phyloP scores from a whole-genome alignment of 2,329 filamentous ascomycete genomes.

The Piedraia hortae region DNA sequence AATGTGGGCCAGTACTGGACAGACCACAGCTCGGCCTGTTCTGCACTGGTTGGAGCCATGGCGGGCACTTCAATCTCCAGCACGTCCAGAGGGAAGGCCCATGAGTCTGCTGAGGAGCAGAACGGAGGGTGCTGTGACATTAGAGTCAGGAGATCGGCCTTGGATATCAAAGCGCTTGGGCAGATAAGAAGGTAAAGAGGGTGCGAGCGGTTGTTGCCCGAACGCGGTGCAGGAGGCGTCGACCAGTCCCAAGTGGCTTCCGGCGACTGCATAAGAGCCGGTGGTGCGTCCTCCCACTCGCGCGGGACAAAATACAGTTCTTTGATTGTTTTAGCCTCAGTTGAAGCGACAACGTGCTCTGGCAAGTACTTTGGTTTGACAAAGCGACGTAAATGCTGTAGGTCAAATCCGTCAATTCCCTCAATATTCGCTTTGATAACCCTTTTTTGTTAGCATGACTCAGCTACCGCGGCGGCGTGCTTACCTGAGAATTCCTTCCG shows the following conservation, averaged over 20 bases:
- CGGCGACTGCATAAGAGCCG: conserved; percentile 9
- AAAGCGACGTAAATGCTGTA: conserved; percentile 42
- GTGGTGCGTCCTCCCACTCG: conserved; percentile 9
- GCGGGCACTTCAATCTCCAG: conserved; percentile 40
- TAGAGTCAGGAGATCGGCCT: conserved; percentile 23
- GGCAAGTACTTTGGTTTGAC: conserved; percentile 27
- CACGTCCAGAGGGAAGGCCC: conserved; percentile 24
- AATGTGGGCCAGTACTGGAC: conserved; percentile 58
- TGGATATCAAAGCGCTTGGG: conserved; percentile 22
- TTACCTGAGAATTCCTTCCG: conserved; percentile 46
- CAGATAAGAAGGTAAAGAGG: conserved; percentile 25
- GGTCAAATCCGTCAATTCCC: conserved; percentile 17
- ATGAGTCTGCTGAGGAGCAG: conserved; percentile 12
- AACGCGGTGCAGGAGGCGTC: conserved; percentile 30
- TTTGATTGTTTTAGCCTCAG: conserved; percentile 10
- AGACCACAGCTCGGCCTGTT: conserved; percentile 49
- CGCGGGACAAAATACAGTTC: conserved; percentile 11
- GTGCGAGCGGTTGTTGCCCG: conserved; percentile 14
- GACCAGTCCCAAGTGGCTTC: conserved; percentile 23
- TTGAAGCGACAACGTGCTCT: conserved; percentile 10
- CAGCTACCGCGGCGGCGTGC: conserved; percentile 6
- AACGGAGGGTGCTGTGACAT: conserved; percentile 15
- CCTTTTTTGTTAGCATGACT: conserved; percentile 8
- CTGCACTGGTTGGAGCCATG: conserved; percentile 44
- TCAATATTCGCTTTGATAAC: conserved; percentile 19